Base-by-base conservation (phyloP, 2,329 filamentous ascomycete genomes). In the Xylaria sp. region DNA sequence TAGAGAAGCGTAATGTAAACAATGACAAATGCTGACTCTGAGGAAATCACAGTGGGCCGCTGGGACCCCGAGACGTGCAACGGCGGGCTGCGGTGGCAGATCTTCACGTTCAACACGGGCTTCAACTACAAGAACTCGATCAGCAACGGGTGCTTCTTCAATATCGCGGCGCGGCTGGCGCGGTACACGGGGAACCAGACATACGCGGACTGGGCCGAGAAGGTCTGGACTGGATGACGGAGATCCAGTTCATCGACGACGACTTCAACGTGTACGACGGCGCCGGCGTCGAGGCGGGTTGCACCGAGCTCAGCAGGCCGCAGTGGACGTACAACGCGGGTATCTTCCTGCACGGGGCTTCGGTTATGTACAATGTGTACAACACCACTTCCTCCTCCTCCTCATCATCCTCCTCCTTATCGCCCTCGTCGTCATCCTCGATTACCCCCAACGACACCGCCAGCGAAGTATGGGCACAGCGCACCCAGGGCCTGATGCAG, bases 41-140 rank as follows among this genome's bases (percentile, higher is more conserved):
- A 21, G 25, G 28, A 31, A 5, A 19, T 46, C n/a, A 11, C 38
- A 65, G 87, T 86, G 2, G 77, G 77, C 19, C 85, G 92, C 21
- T 94, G 91, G 89, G 88, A 95, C 69, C 78, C 77, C 2, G 71
- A 77, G 0, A 82, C 81, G 0, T 96, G 92, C 75, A 81, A 78
- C 49, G 92, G 92, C 52, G 92, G 92, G 9, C 77, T 96, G 67
- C 87, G 90, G 66, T 96, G 93, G 93, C 92, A 96, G 78, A 90
- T 96, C 64, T 94, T 89, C 78, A 82, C 86, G 12, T 91, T 89
- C 78, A 93, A 93, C 78, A 85, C 82, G 60, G 92, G 92, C 52
- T 89, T 80, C 77, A 80, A 85, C 75, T 89, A 89, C 79, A 89
- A 90, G 72, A 90, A 90, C 77, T 82, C 84, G 21, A 88, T 90